Conservation (phyloP, 2,329 filamentous ascomycete species). For the Blumeriella jaapii region DNA sequence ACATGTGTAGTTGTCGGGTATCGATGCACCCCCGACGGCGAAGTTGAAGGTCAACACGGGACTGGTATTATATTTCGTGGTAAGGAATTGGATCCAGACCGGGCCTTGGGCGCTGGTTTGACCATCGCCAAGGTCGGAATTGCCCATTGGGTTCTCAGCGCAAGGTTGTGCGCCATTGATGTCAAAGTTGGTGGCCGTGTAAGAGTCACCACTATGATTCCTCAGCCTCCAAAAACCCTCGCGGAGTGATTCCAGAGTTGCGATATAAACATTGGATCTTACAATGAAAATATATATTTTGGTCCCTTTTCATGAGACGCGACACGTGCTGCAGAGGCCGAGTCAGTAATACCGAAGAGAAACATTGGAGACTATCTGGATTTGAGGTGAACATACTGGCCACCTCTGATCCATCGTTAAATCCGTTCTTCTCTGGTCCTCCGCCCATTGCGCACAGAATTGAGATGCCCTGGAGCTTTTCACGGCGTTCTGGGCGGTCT, state of each 20-base stretch:
- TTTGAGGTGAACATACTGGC: no score
- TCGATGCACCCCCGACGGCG: slow-evolving; percentile 31
- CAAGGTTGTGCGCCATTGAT: slow-evolving; percentile 22
- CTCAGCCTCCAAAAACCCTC: no score
- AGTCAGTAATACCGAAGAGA: no score
- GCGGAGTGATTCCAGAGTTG: no score
- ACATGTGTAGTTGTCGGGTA: slow-evolving; percentile 26
- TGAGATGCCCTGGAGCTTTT: background rate
- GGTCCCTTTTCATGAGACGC: background rate
- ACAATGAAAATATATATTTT: slow-evolving; percentile 5
- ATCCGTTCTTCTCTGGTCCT: background rate
- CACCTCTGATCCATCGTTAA: background rate
- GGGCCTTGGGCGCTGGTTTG: slow-evolving; percentile 32
- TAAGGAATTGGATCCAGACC: slow-evolving; percentile 39
- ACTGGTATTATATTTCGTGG: slow-evolving; percentile 28
- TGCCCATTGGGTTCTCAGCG: slow-evolving; percentile 25
- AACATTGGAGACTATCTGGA: no score
- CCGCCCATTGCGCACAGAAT: background rate
- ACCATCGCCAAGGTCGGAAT: slow-evolving; percentile 23
- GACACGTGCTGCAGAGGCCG: background rate
- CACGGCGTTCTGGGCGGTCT: background rate
- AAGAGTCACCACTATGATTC: slow-evolving; percentile 26
- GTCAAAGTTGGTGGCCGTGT: slow-evolving; percentile 27
- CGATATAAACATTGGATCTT: no score
- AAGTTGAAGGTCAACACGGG: slow-evolving; percentile 36